Percentiles rank a stretch among this genome's conserved stretches.
Conservation (phyloP, 768 basidiomycete genomes). For the Tylopilus sp. region DNA sequence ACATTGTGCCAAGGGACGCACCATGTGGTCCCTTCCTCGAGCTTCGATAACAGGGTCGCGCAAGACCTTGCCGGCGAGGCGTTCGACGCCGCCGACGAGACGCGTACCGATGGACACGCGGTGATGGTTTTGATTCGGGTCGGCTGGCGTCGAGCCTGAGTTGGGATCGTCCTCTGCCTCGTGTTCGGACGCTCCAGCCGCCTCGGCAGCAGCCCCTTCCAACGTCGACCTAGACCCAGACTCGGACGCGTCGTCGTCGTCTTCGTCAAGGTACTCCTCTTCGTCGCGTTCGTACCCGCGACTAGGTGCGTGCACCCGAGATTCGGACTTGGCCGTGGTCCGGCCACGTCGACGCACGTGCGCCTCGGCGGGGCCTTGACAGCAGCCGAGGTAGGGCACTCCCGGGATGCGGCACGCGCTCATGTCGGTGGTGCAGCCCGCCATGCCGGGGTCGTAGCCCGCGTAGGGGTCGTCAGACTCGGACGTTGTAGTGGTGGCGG, state of each 20-base stretch:
- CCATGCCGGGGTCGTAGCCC: slow-evolving; percentile 23
- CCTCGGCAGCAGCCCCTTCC: no score
- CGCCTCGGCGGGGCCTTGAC: no score
- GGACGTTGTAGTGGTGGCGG: no score
- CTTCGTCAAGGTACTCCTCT: slow-evolving; percentile 10
- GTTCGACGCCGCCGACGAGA: slow-evolving; percentile 14
- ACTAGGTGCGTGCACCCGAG: background rate
- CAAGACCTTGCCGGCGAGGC: slow-evolving; percentile 16
- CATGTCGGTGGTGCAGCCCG: slow-evolving; percentile 9
- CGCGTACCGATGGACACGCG: background rate
- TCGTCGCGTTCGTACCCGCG: slow-evolving; percentile 22
- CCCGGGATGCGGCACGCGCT: slow-evolving; percentile 13
- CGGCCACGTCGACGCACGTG: background rate
- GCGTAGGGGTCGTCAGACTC: slow-evolving; percentile 11
- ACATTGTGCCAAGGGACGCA: no score
- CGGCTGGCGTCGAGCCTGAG: background rate
- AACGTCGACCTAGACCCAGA: no score
- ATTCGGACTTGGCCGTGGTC: no score
- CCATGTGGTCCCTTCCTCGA: slow-evolving; percentile 17
- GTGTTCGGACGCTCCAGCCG: background rate
- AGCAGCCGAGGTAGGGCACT: background rate
- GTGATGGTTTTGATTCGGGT: background rate
- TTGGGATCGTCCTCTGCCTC: no score
- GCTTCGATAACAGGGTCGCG: slow-evolving; percentile 19
- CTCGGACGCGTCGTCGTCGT: background rate